Evolutionary conservation across 2,329 filamentous ascomycete species (phyloP).

Genomic region (Pyrenophora graminea): DNA sequence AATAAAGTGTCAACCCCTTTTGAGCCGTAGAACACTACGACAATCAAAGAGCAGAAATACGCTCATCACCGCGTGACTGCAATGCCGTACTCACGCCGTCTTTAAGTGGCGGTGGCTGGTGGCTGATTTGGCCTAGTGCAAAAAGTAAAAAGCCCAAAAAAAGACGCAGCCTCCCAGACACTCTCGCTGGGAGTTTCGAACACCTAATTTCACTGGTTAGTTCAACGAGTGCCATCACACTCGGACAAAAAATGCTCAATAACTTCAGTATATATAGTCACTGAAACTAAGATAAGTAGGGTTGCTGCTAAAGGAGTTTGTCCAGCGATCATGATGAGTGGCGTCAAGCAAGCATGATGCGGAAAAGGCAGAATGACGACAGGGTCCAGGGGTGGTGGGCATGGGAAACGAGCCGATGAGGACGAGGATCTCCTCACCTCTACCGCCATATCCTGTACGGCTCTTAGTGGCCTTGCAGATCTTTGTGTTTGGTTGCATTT

Average conservation of each 20-base stretch:
- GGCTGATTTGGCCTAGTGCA: no score
- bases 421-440: neutral
- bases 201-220: no score
- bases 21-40: no score
- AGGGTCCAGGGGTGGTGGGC: neutral
- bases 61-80: no score
- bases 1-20: no score
- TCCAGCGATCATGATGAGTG: neutral
- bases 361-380: neutral
- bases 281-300: neutral
- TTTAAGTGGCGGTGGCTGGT: no score
- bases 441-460: no score
- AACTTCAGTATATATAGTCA: neutral
- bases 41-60: no score
- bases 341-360: neutral
- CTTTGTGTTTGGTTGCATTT: neutral
- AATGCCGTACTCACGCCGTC: no score
- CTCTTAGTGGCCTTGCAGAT: neutral
- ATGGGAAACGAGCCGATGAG: neutral
- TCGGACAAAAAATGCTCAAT: neutral
- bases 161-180: no score
- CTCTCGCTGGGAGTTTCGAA: no score
- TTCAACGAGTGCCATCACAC: neutral
- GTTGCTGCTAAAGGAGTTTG: neutral
- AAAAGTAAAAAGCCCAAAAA: no score